Base-by-base conservation (phyloP, 139 green algal genomes). In the Ostreobium quekettii region DNA sequence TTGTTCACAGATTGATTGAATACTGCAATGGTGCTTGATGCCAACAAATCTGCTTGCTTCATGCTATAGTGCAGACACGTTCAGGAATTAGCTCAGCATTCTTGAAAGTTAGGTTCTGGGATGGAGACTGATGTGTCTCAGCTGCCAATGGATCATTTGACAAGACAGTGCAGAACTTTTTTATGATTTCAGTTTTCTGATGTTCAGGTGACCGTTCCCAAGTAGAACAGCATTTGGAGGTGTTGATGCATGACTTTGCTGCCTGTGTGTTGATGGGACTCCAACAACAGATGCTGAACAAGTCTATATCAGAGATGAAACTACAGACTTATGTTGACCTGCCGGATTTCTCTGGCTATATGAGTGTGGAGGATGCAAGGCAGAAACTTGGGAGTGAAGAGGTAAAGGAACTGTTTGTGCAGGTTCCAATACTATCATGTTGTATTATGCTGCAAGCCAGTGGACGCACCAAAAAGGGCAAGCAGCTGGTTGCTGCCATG, bases 221-320 rank as follows among this genome's bases (percentile, higher is more conserved):
- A 64, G 47, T 88, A 36, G 65, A 81, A 36, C 75, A 83, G 56
- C 72, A 89, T 60, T 62, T 80, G 15, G 74, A 83, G 60, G 79
- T 87, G 29, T 72, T 93, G 37, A 93, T 93, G 84, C 72, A 79
- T 22, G 82, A 87, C 64, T 84, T 86, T 76, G 86, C 84, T 0
- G 84, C 86, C 30, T 76, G 67, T 63, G 39, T 93, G 65, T 76
- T 93, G 48, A 80, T 72, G 36, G 83, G 79, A 67, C 73, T 93
- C 57, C 86, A 93, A 74, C 74, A 74, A 32, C 82, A 70, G 72
- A 85, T 91, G 76, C 71, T 91, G 56, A 86, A 74, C 28, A 73
- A 74, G 0, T 79, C 74, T 0, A 74, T 84, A 15, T 67, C 79
- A 1, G 80, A 76, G 61, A 71, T 89, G 32, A 64, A 72, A 47